A percentile compares a stretch with the other conserved stretches of the same genome.
Evolutionary conservation across 148 eudicot genomes (phyloP).

Genomic region (Rhododendron ovatum): DNA sequence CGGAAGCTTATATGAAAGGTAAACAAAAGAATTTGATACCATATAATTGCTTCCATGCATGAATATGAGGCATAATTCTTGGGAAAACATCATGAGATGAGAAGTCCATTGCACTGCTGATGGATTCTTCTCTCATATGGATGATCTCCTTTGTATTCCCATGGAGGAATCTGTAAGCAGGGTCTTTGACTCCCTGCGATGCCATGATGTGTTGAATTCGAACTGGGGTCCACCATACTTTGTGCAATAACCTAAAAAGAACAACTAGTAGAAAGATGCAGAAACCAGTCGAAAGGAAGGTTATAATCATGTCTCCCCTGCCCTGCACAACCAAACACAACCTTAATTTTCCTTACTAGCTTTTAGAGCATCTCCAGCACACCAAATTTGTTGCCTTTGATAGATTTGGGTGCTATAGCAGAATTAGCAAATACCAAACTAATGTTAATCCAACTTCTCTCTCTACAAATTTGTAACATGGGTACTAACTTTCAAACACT

Average conservation of each 20-base stretch:
- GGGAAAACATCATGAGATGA: constrained; percentile 14
- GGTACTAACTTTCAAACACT: too few species aligned
- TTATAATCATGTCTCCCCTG: not conserved
- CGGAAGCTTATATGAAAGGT: not conserved
- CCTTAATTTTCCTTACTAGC: not conserved
- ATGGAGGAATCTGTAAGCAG: constrained; percentile 18
- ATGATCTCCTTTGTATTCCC: constrained; percentile 24
- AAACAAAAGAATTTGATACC: constrained; percentile 11
- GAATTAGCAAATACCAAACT: too few species aligned
- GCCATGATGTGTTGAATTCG: not conserved
- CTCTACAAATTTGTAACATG: too few species aligned
- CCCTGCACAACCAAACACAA: not conserved
- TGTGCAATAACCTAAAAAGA: not conserved
- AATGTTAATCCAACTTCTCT: too few species aligned
- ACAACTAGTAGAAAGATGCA: not conserved
- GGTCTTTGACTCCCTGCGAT: constrained; percentile 8
- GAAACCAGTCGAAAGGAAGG: not conserved
- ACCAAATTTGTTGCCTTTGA: too few species aligned
- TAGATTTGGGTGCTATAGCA: too few species aligned
- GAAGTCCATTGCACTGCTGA: not conserved
- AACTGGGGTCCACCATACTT: constrained; percentile 11
- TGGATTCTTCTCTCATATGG: constrained; percentile 8
- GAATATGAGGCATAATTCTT: constrained; percentile 13
- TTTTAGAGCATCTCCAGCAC: too few species aligned
- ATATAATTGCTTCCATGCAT: constrained; percentile 14